Evolutionary conservation across 805 yeast species (phyloP).

Genomic region (Candida methanosorbosa): DNA sequence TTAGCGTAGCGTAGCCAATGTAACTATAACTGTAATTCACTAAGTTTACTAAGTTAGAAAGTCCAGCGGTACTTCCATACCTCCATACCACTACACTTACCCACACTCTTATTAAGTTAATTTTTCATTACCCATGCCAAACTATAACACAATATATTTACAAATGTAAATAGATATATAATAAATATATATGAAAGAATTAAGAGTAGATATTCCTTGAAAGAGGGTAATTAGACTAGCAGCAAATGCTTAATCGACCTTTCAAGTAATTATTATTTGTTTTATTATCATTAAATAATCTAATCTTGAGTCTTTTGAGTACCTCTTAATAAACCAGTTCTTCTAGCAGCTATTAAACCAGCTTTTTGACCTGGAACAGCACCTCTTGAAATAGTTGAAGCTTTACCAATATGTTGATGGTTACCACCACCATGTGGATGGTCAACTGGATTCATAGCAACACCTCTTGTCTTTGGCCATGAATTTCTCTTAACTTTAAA

Average conservation of each 20-base stretch:
- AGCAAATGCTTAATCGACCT: too few species aligned
- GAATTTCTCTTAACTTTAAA: slow-evolving; percentile 99
- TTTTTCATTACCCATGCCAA: slow-evolving; percentile 2
- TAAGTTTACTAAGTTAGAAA: too few species aligned
- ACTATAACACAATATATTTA: slow-evolving; percentile 1
- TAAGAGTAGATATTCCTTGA: too few species aligned
- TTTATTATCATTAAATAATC: neutral
- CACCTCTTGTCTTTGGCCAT: slow-evolving; percentile 99
- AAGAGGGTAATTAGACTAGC: too few species aligned
- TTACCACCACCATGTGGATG: slow-evolving; percentile 99
- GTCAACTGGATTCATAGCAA: slow-evolving; percentile 99
- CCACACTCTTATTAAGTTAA: neutral
- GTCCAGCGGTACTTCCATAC: too few species aligned
- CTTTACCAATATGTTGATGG: slow-evolving; percentile 99
- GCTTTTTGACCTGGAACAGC: slow-evolving; percentile 99
- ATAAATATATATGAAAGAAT: too few species aligned
- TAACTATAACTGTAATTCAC: too few species aligned
- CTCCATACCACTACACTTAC: too few species aligned
- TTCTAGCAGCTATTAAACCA: slow-evolving; percentile 99
- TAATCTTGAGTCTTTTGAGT: slow-evolving; percentile 30
- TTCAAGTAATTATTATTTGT: too few species aligned
- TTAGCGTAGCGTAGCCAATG: too few species aligned
- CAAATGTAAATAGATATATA: too few species aligned
- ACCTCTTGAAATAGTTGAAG: slow-evolving; percentile 98
- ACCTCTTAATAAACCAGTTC: slow-evolving; percentile 99